Conservation (phyloP, 805 yeast genomes). For the Candida stauntonica region DNA sequence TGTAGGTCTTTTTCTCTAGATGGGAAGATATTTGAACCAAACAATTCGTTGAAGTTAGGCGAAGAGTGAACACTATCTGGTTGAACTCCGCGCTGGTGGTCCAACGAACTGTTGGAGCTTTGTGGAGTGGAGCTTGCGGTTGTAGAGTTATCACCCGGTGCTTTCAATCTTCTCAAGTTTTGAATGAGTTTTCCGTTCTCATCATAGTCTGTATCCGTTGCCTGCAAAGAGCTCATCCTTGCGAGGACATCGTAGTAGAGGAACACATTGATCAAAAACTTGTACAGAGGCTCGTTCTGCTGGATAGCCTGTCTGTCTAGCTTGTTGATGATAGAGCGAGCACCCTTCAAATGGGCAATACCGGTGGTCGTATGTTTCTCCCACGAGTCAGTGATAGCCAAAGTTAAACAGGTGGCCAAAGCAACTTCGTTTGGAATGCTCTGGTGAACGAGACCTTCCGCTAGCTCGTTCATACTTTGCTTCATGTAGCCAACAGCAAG, state of each 20-base stretch:
- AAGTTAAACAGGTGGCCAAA: slow-evolving; percentile 55
- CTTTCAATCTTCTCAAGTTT: slow-evolving; percentile 10
- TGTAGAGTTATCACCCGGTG: slow-evolving; percentile 1
- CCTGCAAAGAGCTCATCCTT: slow-evolving; percentile 53
- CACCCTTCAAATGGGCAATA: slow-evolving; percentile 65
- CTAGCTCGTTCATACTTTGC: slow-evolving; percentile 53
- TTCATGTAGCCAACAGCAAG: slow-evolving; percentile 57
- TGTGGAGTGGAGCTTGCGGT: slow-evolving; percentile 1
- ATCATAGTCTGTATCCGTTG: slow-evolving; percentile 31
- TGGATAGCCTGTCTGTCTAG: slow-evolving; percentile 19
- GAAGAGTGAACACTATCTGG: slow-evolving; percentile 3
- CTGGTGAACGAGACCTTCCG: slow-evolving; percentile 46
- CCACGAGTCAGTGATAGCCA: slow-evolving; percentile 68
- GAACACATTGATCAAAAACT: slow-evolving; percentile 43
- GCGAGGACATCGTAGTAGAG: slow-evolving; percentile 64
- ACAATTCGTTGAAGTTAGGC: slow-evolving; percentile 14
- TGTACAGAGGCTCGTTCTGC: slow-evolving; percentile 17
- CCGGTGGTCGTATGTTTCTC: slow-evolving; percentile 64
- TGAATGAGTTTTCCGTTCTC: slow-evolving; percentile 14
- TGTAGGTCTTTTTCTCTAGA: slow-evolving; percentile 3
- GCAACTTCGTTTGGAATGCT: slow-evolving; percentile 60
- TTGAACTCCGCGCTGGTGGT: too few relatives aligned
- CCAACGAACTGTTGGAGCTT: not conserved
- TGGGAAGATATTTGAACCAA: slow-evolving; percentile 16
- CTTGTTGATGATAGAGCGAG: slow-evolving; percentile 53